A percentile compares a stretch with the other conserved stretches of the same genome.
Conservation (phyloP, 2,329 filamentous ascomycete genomes). For the Talaromyces albobiverticillius region DNA sequence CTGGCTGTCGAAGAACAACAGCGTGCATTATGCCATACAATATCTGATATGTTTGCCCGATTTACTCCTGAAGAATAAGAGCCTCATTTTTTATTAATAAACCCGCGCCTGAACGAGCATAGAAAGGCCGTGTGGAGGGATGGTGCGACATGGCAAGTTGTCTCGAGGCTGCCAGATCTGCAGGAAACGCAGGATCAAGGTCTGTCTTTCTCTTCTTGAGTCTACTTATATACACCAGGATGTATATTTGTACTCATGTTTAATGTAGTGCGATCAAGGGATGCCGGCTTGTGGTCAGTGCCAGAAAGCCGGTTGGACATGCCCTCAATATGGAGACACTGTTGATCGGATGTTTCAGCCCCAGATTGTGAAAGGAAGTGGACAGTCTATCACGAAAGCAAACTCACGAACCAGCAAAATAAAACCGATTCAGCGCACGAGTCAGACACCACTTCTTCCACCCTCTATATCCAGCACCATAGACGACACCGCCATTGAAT, state of each 20-base stretch:
- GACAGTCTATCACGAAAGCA: not conserved
- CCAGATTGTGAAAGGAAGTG: not conserved
- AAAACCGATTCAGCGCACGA: not conserved
- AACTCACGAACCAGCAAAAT: not conserved
- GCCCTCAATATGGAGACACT: conserved; percentile 18
- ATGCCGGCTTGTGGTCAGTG: conserved; percentile 16
- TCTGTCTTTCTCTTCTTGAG: conserved; percentile 25
- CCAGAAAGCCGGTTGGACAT: conserved; percentile 16
- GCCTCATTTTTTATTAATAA: not conserved
- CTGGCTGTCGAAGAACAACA: no score
- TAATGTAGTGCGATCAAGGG: conserved; percentile 16
- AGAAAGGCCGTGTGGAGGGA: not conserved
- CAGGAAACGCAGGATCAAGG: conserved; percentile 70
- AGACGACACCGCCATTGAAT: conserved; percentile 12
- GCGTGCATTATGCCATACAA: no score
- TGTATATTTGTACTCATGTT: not conserved
- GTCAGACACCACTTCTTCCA: not conserved
- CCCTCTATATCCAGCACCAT: not conserved
- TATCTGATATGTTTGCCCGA: no score
- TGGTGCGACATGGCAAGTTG: conserved; percentile 52
- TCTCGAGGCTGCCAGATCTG: conserved; percentile 72
- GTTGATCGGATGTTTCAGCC: conserved; percentile 18
- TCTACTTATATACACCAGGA: not conserved
- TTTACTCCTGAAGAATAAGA: not conserved
- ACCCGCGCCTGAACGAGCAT: not conserved